Evolutionary conservation across 2,329 filamentous ascomycete species (phyloP), one percentile per base, ranked within the genome.

Genomic region (Calonectria honghensis): DNA sequence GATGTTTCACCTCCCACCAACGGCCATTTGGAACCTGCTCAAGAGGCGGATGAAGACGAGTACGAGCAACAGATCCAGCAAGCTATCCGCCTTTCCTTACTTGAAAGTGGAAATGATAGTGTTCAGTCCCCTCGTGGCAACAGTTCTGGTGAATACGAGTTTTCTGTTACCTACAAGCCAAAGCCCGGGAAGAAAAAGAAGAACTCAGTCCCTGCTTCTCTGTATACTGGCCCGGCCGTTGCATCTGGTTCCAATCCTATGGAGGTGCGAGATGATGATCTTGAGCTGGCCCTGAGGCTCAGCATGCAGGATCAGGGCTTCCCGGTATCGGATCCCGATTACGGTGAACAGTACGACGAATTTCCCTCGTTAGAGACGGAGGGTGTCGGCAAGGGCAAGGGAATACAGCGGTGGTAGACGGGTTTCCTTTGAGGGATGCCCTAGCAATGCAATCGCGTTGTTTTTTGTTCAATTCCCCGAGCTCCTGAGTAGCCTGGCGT

Each of bases 51-150:
- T 5, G 88, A 90, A 57, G 89, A 88, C 63, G 89, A 92, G 31
- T 91, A 90, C 74, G 91, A 93, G 79, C 87, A 88, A 66, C 90
- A 92, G 79, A 88, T 93, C 13, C 91, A 93, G 82, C 88, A 91
- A 68, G 92, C 92, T 1, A 91, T 93, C 50, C 89, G 91, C 0
- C 85, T 93, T 13, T 93, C 91, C 2, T 84, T 93, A 9, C 85
- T 93, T 67, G 91, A 93, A 76, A 87, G 88, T 7, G 86, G 88
- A 48, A 88, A 90, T 68, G 71, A 69, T 32, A 69, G 48, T 2
- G 87, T 85, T 1, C 84, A 87, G 54, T 89, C 88, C 4, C 87
- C 89, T 0, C 84, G 80, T 13, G 88, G 83, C 29, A 85, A 86
- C 74, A 88, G 86, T 74, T 87, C 86, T 11, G 86, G 87, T 24